A percentile compares a stretch with the other conserved stretches of the same genome.
Evolutionary conservation across 2,329 filamentous ascomycete species (phyloP).

Genomic region (Sporothrix brunneoviolacea): DNA sequence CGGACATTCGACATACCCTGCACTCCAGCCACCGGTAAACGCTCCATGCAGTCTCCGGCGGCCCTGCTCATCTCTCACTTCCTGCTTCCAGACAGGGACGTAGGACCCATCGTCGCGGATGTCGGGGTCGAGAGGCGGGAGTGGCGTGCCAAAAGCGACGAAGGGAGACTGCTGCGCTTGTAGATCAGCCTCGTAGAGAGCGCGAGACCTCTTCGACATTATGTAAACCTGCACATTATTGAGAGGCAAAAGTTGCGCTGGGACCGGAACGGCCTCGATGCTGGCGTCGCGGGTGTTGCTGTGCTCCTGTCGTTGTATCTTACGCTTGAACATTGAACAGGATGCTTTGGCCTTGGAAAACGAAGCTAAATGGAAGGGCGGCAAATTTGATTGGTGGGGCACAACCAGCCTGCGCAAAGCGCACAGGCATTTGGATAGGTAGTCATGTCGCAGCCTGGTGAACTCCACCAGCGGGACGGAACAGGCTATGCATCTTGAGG

Average conservation of each 20-base stretch:
- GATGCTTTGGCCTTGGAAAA: no score
- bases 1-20: conserved; percentile 62
- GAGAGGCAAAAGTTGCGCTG: neutral
- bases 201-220: conserved; percentile 79
- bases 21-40: conserved; percentile 94
- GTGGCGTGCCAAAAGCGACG: conserved; percentile 74
- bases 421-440: no score
- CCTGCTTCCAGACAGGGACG: conserved; percentile 96
- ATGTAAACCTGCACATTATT: neutral
- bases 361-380: no score
- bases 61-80: conserved; percentile 87
- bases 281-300: no score
- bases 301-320: no score
- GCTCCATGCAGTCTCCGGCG: conserved; percentile 88
- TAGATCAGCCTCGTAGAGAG: conserved; percentile 69
- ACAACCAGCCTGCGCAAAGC: no score
- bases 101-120: conserved; percentile 85
- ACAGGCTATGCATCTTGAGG: no score
- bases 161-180: conserved; percentile 63
- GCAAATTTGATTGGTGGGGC: no score
- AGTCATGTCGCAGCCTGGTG: no score
- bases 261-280: no score
- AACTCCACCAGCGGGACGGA: no score
- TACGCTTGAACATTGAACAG: no score
- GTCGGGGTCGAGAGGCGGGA: conserved; percentile 70